Base-by-base conservation (phyloP, 768 basidiomycete species). In the Mycena latifolia region DNA sequence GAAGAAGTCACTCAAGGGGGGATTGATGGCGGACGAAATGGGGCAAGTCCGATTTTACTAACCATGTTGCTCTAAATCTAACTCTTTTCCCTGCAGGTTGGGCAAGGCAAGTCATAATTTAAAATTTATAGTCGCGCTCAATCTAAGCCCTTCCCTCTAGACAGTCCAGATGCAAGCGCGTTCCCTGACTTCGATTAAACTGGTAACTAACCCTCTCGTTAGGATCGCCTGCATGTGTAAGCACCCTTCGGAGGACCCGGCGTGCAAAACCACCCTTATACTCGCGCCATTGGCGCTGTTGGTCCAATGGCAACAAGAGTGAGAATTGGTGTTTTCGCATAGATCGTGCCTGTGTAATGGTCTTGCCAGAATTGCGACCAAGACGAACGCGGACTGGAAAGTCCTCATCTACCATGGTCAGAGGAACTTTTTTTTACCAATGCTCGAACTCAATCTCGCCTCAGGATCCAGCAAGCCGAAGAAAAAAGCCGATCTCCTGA, bases 371-470 rank as follows among this genome's bases (percentile, higher is more conserved):
- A 85, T 87, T 31, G 86, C 90, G 72, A 79, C 82, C 50, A 87
- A 87, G 78, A 86, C 87, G 2, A 83, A 83, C 63, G 77, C 78
- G 43, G 78, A 76, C 10, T 71, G 89, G 31, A 81, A 78, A 31
- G 85, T 87, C 56, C 74, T 85, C 4, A 86, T 92, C 35, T 91
- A 92, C 73, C 92, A 92, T 71, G 91, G 84, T 83, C 37, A 15
- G 37, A n/a, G 11, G 54, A 17, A 54, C 8, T 70, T 70, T 22
- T 5, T 24, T 39, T 6, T 65, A 61, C n/a, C 50, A 22, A 22
- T 22, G 37, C 37, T 14, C 17, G 37, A 39, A 39, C 37, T 45
- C 43, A 45, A n/a, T 31, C 29, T 71, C 22, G 53, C 58, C 67
- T 28, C 45, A 88, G 85, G 86, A 1, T 62, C 80, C 0, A 80